Evolutionary conservation across 805 yeast species (phyloP).

Genomic region (Starmerella stellata): DNA sequence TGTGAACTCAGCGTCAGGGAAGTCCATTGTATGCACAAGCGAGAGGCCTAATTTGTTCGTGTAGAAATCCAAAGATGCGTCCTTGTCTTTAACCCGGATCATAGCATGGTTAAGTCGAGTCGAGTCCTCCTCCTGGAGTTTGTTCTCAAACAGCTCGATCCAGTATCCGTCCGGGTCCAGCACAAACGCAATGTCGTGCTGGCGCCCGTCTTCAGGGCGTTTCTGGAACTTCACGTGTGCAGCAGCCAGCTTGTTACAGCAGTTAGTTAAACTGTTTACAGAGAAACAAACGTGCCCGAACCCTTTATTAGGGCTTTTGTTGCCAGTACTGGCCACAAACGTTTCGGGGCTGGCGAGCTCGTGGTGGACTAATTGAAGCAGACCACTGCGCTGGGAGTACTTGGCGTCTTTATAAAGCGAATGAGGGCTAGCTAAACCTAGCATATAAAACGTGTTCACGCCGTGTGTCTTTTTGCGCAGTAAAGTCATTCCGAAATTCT

Average conservation of each 20-base stretch:
- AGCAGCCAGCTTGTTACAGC: slow-evolving; percentile 40
- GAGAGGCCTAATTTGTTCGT: slow-evolving; percentile 65
- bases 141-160: slow-evolving; percentile 67
- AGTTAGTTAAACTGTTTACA: slow-evolving; percentile 53
- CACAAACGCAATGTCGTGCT: slow-evolving; percentile 80
- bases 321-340: slow-evolving; percentile 51
- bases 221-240: slow-evolving; percentile 64
- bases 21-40: slow-evolving; percentile 37
- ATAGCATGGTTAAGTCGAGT: slow-evolving; percentile 69
- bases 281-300: slow-evolving; percentile 87
- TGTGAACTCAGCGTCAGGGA: slow-evolving; percentile 59
- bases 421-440: slow-evolving; percentile 35
- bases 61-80: slow-evolving; percentile 58
- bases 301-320: slow-evolving; percentile 67
- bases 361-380: slow-evolving; percentile 68
- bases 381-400: slow-evolving; percentile 35
- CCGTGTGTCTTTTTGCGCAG: slow-evolving; percentile 36
- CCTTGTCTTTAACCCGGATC: slow-evolving; percentile 82
- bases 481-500: slow-evolving; percentile 55
- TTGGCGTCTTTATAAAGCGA: slow-evolving; percentile 25
- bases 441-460: slow-evolving; percentile 49
- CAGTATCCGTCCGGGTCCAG: slow-evolving; percentile 94
- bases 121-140: slow-evolving; percentile 13
- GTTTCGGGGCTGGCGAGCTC: slow-evolving; percentile 43
- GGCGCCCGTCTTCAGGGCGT: slow-evolving; percentile 75